These are phyloP conservation scores for Cutaneotrichosporon sp. DNA, from an alignment of 1,284 basidiomycete species.

Conservation along the genomic window DNA sequence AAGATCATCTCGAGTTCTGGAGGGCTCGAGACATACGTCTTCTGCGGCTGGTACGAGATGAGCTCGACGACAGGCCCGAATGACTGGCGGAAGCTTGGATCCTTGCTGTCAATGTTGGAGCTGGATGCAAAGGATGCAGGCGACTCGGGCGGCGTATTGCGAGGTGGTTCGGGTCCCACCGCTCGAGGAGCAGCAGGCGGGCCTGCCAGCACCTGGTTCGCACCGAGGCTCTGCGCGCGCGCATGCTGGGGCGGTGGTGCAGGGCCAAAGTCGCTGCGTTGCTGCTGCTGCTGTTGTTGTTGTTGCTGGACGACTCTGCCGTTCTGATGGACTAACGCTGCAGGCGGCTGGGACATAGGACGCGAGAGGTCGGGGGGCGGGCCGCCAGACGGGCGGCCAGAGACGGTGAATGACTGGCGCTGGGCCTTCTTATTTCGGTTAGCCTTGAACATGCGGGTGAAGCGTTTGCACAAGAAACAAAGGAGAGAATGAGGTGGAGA, in stretches of 20 bases:
- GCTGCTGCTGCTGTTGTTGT: not conserved
- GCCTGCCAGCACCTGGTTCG: not conserved
- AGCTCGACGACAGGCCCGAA: slow-evolving; percentile 50
- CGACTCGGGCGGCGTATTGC: slow-evolving; percentile 19
- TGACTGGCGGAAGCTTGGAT: slow-evolving; percentile 27
- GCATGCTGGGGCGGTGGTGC: slow-evolving; percentile 64
- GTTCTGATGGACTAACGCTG: slow-evolving; percentile 5
- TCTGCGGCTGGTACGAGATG: slow-evolving; percentile 49
- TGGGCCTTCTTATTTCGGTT: slow-evolving; percentile 4
- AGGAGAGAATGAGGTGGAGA: not conserved
- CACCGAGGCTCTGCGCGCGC: slow-evolving; percentile 43
- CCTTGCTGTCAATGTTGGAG: slow-evolving; percentile 8
- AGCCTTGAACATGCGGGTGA: not conserved
- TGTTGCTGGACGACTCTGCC: slow-evolving; percentile 3
- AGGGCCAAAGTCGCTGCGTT: slow-evolving; percentile 20
- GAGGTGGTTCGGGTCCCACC: slow-evolving; percentile 10
- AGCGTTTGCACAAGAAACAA: not conserved
- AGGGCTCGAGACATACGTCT: slow-evolving; percentile 53
- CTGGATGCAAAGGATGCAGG: slow-evolving; percentile 9
- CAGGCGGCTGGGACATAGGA: slow-evolving; percentile 3
- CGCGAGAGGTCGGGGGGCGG: slow-evolving; percentile 2
- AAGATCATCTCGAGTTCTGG: slow-evolving; percentile 54
- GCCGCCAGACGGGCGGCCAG: slow-evolving; percentile 10
- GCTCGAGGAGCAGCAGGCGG: slow-evolving; percentile 4
- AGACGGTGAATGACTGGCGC: slow-evolving; percentile 17